Base-by-base conservation (phyloP, 352 stramenopile species). In the Pelagophyceae sp. region DNA sequence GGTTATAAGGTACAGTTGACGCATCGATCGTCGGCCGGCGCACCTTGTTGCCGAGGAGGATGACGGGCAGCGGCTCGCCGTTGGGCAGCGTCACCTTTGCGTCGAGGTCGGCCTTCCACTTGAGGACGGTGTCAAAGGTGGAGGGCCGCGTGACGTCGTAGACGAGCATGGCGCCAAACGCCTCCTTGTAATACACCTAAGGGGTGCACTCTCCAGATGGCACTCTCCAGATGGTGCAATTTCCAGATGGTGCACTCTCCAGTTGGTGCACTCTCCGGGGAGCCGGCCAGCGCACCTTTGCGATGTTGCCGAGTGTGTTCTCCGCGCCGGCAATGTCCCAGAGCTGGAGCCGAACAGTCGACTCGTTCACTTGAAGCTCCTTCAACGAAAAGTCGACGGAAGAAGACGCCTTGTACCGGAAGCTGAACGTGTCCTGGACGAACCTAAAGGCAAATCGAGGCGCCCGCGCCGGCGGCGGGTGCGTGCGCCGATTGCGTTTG, bases 371-470 rank as follows among this genome's bases (percentile, higher is more conserved):
- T 80, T 97, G 96, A 91, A 98, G 96, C 51, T 96, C 99, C 86
- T 99, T 99, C 78, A 94, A 98, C 32, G 99, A 83, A 77, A 99
- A 99, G 83, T 99, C 96, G 82, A 99, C 99, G 67, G 96, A 96
- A 82, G 99, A 99, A 0, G 96, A 99, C 67, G 96, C 95, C 85
- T 95, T 86, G 75, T 92, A 92, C 64, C 88, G 82, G 79, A 83
- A 83, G 80, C 90, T 85, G 80, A 92, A 92, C 81, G 89, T 90
- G 65, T 90, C 87, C 69, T 90, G 90, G 85, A 72, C 61, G 38
- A 72, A 32, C 38, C 37, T 71, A 20, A 11, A 20, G 11, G 32
- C 11, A 71, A 20, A 20, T 20, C 11, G 45, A 54, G 45, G 11
- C 11, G 11, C 45, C 11, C 45, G 11, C 45, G 45, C 11, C 45